These are phyloP conservation scores for Zizania palustris DNA, from an alignment of 202 grass and related monocot species.

Conservation along the genomic window DNA sequence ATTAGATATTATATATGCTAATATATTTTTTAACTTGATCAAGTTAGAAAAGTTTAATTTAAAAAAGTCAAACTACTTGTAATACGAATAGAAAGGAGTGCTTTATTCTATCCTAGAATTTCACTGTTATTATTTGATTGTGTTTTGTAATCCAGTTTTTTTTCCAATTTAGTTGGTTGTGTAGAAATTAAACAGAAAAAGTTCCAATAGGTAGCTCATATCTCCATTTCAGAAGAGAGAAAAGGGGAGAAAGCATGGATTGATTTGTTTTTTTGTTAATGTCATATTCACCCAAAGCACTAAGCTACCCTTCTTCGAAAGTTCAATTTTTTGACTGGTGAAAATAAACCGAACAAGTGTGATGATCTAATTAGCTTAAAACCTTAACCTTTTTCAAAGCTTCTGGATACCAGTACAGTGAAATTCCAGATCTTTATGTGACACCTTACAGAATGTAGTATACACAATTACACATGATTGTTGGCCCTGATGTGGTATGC, in stretches of 20 bases:
- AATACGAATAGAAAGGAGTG: too few relatives aligned
- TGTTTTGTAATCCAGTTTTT: background rate
- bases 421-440: constrained; percentile 1
- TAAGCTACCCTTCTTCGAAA: background rate
- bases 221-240: background rate
- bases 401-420: background rate
- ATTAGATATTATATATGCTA: too few relatives aligned
- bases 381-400: too few relatives aligned
- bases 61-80: too few relatives aligned
- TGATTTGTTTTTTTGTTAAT: background rate
- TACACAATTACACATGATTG: background rate
- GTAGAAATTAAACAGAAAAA: background rate
- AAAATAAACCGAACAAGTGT: background rate
- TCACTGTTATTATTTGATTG: background rate
- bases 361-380: background rate
- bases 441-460: background rate
- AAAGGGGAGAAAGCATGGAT: background rate
- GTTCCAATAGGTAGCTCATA: background rate
- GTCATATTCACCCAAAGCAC: background rate
- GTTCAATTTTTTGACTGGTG: background rate
- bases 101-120: too few relatives aligned
- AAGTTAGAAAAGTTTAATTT: too few relatives aligned
- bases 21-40: too few relatives aligned
- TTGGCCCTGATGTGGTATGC: background rate
- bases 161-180: background rate